Evolutionary conservation across 306 rosid genomes (phyloP).

Genomic region (Pyrus communis): DNA sequence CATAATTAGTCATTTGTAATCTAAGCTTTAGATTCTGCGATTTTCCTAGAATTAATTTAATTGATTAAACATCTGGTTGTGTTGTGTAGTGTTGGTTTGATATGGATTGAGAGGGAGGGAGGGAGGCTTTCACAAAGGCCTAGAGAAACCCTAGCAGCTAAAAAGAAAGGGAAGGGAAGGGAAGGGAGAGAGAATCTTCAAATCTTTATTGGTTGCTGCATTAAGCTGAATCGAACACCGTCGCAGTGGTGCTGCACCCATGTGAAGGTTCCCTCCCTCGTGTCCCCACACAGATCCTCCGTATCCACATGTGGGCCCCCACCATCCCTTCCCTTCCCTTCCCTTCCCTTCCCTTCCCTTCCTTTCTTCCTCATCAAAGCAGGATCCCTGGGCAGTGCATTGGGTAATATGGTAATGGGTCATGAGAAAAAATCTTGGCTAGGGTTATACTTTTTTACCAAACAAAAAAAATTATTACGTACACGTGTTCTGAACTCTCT

Average conservation of each 20-base stretch:
- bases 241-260: constrained; percentile 40
- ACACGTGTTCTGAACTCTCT: constrained; percentile 36
- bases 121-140: not conserved
- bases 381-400: not conserved
- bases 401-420: not conserved
- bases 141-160: not conserved
- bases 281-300: constrained; percentile 79
- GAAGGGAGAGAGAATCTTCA: not conserved
- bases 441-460: no score
- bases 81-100: not conserved
- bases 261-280: constrained; percentile 35
- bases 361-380: not conserved
- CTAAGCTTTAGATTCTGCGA: constrained; percentile 32
- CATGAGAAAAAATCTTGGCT: no score
- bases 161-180: not conserved
- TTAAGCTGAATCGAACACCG: constrained; percentile 6
- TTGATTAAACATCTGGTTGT: not conserved
- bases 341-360: not conserved
- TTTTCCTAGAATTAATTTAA: not conserved
- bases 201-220: constrained; percentile 8
- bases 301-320: constrained; percentile 62
- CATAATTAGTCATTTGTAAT: constrained; percentile 17
- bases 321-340: not conserved
- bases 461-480: not conserved
- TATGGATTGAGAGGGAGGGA: not conserved